These are phyloP conservation scores for Colletotrichum sp. DNA, from an alignment of 2,329 filamentous ascomycete species.

Conservation along the genomic window DNA sequence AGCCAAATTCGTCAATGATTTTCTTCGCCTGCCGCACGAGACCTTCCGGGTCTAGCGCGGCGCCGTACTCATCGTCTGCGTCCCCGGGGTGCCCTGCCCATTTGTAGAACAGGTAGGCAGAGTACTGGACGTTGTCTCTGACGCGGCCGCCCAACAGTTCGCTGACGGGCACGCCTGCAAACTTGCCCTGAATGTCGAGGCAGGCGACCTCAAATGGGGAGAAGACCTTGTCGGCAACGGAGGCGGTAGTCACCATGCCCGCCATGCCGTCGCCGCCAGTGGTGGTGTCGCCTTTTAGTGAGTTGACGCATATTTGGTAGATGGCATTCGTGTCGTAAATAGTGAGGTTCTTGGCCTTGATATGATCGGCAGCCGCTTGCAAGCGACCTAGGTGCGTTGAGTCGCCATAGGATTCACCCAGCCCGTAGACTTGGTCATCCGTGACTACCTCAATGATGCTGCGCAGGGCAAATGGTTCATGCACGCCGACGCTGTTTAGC, in stretches of 20 bases:
- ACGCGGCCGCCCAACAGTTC: constrained; percentile 44
- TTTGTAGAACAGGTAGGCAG: constrained; percentile 49
- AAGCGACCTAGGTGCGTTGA: constrained; percentile 39
- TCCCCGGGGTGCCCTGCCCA: constrained; percentile 45
- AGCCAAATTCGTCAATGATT: constrained; percentile 46
- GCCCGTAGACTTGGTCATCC: constrained; percentile 35
- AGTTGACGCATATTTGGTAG: constrained; percentile 82
- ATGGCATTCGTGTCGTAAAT: constrained; percentile 77
- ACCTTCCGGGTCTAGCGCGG: constrained; percentile 38
- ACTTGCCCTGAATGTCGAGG: constrained; percentile 45
- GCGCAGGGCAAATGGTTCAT: constrained; percentile 46
- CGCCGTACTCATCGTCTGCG: constrained; percentile 43
- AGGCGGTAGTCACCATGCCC: constrained; percentile 46
- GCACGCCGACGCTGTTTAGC: constrained; percentile 47
- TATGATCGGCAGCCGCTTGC: constrained; percentile 31
- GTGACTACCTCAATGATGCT: constrained; percentile 45
- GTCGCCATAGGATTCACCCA: constrained; percentile 47
- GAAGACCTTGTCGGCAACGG: constrained; percentile 45
- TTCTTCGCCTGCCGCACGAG: constrained; percentile 38
- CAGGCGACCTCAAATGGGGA: constrained; percentile 48
- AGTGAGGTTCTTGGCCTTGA: constrained; percentile 28
- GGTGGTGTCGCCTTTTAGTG: constrained; percentile 47
- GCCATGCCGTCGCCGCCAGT: constrained; percentile 70
- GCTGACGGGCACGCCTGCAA: constrained; percentile 42
- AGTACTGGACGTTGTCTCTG: constrained; percentile 44